phyloP scores from a whole-genome alignment of 768 basidiomycete genomes.

The Hygrocybe coccinea region DNA sequence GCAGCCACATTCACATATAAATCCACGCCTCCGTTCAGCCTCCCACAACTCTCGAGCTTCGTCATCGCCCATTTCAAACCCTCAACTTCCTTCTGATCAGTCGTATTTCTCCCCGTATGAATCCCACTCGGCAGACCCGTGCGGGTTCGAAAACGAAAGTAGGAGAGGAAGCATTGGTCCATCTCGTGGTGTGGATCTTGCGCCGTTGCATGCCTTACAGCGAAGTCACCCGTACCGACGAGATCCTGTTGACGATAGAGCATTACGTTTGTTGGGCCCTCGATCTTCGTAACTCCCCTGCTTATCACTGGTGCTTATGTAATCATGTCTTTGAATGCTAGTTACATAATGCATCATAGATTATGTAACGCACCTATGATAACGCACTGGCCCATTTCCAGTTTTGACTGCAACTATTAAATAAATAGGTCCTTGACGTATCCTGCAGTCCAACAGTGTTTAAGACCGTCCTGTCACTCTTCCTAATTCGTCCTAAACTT shows the following conservation, averaged over 20 bases:
- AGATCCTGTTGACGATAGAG: constrained; percentile 57
- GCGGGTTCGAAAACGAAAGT: constrained; percentile 2
- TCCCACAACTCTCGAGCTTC: neutral
- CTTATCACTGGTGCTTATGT: no score
- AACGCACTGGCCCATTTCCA: no score
- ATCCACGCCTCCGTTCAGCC: neutral
- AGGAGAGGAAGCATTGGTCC: constrained; percentile 25
- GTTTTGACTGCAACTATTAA: no score
- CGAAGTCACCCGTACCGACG: constrained; percentile 55
- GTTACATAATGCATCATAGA: no score
- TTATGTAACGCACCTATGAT: no score
- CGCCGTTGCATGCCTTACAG: constrained; percentile 52
- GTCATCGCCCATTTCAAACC: neutral
- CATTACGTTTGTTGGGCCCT: constrained; percentile 44
- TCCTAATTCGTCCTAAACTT: no score
- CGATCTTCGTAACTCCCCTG: constrained; percentile 16
- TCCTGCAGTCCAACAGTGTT: no score
- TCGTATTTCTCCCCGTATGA: neutral
- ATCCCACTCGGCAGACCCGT: constrained; percentile 7
- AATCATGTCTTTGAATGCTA: no score
- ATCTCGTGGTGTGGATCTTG: constrained; percentile 39
- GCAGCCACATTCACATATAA: neutral
- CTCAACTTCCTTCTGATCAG: neutral
- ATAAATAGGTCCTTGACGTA: no score
- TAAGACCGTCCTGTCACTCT: no score